Percentiles rank a stretch among this genome's conserved stretches.
Evolutionary conservation across 768 basidiomycete genomes (phyloP).

Genomic region (Dentipellis fragilis): DNA sequence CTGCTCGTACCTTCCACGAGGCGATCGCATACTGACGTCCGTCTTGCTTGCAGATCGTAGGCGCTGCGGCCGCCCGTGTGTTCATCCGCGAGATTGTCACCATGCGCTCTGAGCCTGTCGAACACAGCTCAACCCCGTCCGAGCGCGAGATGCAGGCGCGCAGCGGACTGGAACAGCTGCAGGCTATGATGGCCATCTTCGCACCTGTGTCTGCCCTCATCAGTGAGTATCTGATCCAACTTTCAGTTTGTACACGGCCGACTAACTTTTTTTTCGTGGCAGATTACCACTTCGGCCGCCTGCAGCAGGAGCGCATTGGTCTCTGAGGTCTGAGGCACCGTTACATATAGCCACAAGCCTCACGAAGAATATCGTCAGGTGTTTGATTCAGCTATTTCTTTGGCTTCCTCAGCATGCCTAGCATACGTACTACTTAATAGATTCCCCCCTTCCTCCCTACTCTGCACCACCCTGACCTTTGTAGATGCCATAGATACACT

Average conservation of each 20-base stretch:
- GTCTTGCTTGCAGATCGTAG: slow-evolving; percentile 3
- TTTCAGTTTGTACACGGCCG: neutral
- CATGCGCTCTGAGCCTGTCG: slow-evolving; percentile 5
- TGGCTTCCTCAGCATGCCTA: too few relatives aligned
- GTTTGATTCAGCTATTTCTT: too few relatives aligned
- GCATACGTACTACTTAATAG: too few relatives aligned
- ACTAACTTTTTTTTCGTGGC: neutral
- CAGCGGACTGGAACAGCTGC: slow-evolving; percentile 10
- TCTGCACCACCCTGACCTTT: too few relatives aligned
- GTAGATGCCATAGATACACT: too few relatives aligned
- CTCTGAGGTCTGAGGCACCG: neutral
- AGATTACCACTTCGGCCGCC: slow-evolving; percentile 10
- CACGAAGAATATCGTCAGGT: too few relatives aligned
- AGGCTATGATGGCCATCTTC: slow-evolving; percentile 4
- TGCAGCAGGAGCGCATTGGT: slow-evolving; percentile 9
- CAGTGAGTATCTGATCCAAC: slow-evolving; percentile 2
- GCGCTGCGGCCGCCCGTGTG: slow-evolving; percentile 11
- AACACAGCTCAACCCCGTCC: neutral
- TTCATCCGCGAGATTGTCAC: slow-evolving; percentile 12
- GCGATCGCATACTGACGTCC: neutral
- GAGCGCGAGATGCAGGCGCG: slow-evolving; percentile 8
- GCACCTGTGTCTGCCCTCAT: slow-evolving; percentile 8
- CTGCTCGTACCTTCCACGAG: neutral
- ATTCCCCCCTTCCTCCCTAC: too few relatives aligned
- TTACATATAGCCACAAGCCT: too few relatives aligned